Evolutionary conservation across 371 early-diverging fungal species (phyloP), one percentile per base, ranked within the genome.

Genomic region (Apophysomyces variabilis): DNA sequence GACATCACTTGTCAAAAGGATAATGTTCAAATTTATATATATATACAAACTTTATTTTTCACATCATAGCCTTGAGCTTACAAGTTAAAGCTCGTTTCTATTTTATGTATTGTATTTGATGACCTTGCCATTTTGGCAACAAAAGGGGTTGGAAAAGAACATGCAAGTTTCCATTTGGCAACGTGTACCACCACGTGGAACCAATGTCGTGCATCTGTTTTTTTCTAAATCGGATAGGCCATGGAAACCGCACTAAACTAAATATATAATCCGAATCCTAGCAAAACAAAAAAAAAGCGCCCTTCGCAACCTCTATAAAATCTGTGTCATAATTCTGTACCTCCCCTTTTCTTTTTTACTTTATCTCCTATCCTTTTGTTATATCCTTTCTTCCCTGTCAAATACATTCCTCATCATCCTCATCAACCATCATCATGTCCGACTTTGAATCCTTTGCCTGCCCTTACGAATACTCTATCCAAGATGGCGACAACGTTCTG

Each of bases 401-500:
- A 50, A 50, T 21, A 50, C 9, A 18, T 9, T 21, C 54, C 16
- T 9, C 9, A 50, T 7, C 21, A 21, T 50, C 16, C 21, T 21
- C 21, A 50, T 26, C 32, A 26, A 26, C 32, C 32, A 45, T n/a
- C 46, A 50, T 50, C n/a, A 70, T 66, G 65, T 61, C 70, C 43
- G 65, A 70, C 44, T 61, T 61, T 61, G 61, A 61, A 35, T 21
- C 70, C 35, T 67, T 70, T 57, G 61, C 69, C 7, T 73, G 70
- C 38, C 44, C 73, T 38, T 73, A 72, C 43, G 58, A 58, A 16
- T 71, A 63, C 38, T 75, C 76, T 21, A 73, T 76, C 59, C 76
- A 79, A 68, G 79, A 79, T 36, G 79, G 76, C 35, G 79, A 76
- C 32, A 66, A 62, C 37, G 69, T 76, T 9, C 66, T 78, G 16